Conservation (phyloP, 169 alveolate genomes). For the Theileria sp. region DNA sequence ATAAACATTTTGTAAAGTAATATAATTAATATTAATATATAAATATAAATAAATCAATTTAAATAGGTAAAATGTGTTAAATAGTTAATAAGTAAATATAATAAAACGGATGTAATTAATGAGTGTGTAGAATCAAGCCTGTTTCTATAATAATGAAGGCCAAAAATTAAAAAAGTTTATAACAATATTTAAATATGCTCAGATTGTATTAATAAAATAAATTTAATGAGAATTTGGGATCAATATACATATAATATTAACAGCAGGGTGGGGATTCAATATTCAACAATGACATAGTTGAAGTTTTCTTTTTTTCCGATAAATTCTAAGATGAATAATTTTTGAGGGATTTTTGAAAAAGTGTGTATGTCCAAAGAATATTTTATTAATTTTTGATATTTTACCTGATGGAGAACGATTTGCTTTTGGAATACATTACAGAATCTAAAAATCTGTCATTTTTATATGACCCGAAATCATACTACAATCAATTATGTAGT, state of each 20-base stretch:
- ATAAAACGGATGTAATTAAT: background rate
- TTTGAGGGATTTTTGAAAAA: background rate
- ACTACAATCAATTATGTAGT: constrained; percentile 61
- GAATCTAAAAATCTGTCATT: constrained; percentile 58
- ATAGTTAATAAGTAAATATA: background rate
- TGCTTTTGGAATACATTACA: constrained; percentile 62
- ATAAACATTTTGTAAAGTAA: no score
- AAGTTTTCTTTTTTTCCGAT: background rate
- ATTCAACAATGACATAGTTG: background rate
- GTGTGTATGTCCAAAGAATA: background rate
- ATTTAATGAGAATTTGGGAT: background rate
- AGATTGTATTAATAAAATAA: background rate
- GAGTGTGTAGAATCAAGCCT: background rate
- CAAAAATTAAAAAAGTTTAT: background rate
- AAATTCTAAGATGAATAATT: background rate
- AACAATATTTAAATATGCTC: background rate
- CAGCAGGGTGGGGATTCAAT: background rate
- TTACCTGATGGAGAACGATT: constrained; percentile 29
- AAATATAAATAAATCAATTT: no score
- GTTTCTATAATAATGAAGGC: background rate
- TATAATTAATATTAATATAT: no score
- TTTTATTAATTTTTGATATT: background rate
- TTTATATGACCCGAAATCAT: constrained; percentile 67
- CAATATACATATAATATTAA: no score
- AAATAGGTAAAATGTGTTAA: background rate